These are phyloP conservation scores for Phytophthora sojae DNA, from an alignment of 352 stramenopile species.

Conservation along the genomic window DNA sequence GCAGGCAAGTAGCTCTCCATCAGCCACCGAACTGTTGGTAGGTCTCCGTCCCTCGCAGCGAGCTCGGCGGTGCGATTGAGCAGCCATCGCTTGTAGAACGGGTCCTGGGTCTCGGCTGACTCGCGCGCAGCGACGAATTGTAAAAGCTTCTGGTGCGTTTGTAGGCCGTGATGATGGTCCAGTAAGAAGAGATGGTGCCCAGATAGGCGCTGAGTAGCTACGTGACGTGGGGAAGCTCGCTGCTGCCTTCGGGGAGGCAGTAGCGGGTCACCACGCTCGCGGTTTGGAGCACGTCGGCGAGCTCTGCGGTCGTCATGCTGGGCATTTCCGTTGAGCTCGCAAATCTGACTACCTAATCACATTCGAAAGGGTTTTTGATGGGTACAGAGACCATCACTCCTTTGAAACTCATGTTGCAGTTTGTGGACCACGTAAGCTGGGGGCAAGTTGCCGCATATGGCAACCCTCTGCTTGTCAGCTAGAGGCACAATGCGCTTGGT, in stretches of 20 bases:
- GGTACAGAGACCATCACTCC: no score
- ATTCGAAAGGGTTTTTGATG: no score
- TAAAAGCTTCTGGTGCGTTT: conserved; percentile 13
- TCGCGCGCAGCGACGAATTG: conserved; percentile 24
- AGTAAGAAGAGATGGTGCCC: conserved; percentile 18
- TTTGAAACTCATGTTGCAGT: background rate
- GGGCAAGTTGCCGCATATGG: background rate
- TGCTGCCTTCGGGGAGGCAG: conserved; percentile 13
- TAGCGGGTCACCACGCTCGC: conserved; percentile 11
- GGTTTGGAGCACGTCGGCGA: conserved; percentile 5
- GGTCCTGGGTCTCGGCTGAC: conserved; percentile 11
- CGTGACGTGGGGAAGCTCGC: conserved; percentile 22
- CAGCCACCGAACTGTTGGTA: conserved; percentile 19
- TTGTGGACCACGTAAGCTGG: background rate
- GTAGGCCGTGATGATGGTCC: conserved; percentile 22
- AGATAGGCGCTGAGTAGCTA: conserved; percentile 6
- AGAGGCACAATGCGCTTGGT: no score
- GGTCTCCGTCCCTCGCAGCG: conserved; percentile 8
- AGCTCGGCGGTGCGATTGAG: conserved; percentile 26
- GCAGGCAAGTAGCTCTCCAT: conserved; percentile 22
- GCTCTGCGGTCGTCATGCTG: no score
- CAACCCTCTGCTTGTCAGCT: no score
- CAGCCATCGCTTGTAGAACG: conserved; percentile 36
- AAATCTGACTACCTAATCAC: no score
- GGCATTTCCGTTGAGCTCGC: no score